phyloP scores from a whole-genome alignment of 805 yeast genomes.

The Yarrowia keelungensis region DNA sequence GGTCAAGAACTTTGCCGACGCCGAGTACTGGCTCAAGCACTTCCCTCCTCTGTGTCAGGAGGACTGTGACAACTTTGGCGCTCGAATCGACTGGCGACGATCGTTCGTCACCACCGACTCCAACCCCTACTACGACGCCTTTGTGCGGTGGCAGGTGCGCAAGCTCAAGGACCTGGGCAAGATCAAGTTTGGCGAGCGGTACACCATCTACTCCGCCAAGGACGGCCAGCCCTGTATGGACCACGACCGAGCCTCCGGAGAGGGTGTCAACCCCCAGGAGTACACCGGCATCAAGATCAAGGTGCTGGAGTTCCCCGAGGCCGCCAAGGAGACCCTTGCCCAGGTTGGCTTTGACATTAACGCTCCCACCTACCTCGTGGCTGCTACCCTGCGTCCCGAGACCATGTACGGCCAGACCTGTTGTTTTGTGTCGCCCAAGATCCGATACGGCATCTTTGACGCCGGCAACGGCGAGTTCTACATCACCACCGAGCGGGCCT shows the following conservation, averaged over 20 bases:
- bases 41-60: constrained; percentile 90
- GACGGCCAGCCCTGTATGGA: constrained; percentile 99
- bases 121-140: constrained; percentile 93
- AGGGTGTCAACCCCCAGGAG: constrained; percentile 96
- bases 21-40: constrained; percentile 85
- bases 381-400: constrained; percentile 98
- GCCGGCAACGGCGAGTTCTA: constrained; percentile 76
- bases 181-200: constrained; percentile 97
- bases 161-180: constrained; percentile 82
- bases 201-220: constrained; percentile 95
- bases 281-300: constrained; percentile 91
- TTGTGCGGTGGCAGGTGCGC: constrained; percentile 96
- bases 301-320: constrained; percentile 65
- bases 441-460: constrained; percentile 87
- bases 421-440: constrained; percentile 96
- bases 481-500: constrained; percentile 92
- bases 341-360: constrained; percentile 53
- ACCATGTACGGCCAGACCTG: constrained; percentile 99
- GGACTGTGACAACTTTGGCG: constrained; percentile 83
- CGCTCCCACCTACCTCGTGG: constrained; percentile 76
- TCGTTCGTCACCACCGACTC: constrained; percentile 93
- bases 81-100: constrained; percentile 98
- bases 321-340: constrained; percentile 57
- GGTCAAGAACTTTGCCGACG: constrained; percentile 86
- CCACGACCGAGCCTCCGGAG: constrained; percentile 97